phyloP scores from a whole-genome alignment of 768 basidiomycete genomes.

The Galerina sulciceps region DNA sequence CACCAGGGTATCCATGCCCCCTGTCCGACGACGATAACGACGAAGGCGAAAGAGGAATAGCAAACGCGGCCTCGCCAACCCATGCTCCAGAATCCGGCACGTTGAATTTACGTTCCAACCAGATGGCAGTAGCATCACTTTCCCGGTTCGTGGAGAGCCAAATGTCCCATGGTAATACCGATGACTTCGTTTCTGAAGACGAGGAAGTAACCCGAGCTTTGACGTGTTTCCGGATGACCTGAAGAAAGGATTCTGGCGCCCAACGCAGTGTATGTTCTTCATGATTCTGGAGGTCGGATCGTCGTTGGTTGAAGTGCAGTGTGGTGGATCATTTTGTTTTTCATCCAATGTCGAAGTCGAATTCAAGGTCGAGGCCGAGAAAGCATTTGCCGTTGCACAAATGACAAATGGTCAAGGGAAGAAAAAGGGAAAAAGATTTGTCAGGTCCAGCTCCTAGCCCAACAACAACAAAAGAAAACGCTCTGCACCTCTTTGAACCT shows the following conservation, averaged over 20 bases:
- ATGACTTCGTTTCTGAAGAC: not conserved
- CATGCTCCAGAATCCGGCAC: constrained; percentile 68
- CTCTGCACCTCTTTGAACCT: constrained; percentile 69
- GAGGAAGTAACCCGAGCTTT: constrained; percentile 32
- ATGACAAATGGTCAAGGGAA: constrained; percentile 15
- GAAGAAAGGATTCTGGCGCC: constrained; percentile 74
- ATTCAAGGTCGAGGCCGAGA: too few relatives aligned
- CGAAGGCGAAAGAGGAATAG: constrained; percentile 51
- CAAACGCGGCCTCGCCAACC: constrained; percentile 62
- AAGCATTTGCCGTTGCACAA: too few relatives aligned
- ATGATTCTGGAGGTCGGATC: constrained; percentile 61
- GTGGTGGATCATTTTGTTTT: too few relatives aligned
- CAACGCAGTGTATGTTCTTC: constrained; percentile 74
- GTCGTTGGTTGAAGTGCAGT: not conserved
- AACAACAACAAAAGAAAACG: constrained; percentile 20
- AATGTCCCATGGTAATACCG: constrained; percentile 54
- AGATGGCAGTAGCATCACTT: constrained; percentile 77
- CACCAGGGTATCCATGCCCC: constrained; percentile 53
- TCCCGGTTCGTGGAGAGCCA: constrained; percentile 81
- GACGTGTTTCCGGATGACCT: constrained; percentile 44
- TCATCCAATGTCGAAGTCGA: too few relatives aligned
- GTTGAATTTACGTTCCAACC: constrained; percentile 79
- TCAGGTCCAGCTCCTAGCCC: constrained; percentile 19
- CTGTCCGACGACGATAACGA: constrained; percentile 16
- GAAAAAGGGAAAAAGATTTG: constrained; percentile 9